Evolutionary conservation across 2,329 filamentous ascomycete species (phyloP).

Genomic region (Verruconis gallopava): DNA sequence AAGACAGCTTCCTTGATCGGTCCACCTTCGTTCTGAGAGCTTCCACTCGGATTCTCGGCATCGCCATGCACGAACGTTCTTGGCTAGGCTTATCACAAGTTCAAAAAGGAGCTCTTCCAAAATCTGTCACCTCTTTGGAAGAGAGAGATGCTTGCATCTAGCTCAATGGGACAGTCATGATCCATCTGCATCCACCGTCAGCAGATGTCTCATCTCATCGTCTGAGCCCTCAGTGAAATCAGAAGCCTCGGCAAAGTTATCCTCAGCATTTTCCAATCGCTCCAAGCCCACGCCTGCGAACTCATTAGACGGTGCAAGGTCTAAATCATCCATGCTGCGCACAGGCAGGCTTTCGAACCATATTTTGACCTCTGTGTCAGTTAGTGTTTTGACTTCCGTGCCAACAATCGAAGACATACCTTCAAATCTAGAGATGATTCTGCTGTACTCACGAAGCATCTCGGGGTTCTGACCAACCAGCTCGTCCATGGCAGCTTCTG

Average conservation of each 20-base stretch:
- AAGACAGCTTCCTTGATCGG: too few relatives aligned
- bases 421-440: not conserved
- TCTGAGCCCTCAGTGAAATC: not conserved
- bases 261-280: not conserved
- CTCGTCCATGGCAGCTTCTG: not conserved
- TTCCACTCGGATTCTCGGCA: too few relatives aligned
- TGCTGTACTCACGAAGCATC: not conserved
- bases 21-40: too few relatives aligned
- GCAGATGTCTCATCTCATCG: not conserved
- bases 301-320: conserved; percentile 1
- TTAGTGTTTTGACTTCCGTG: not conserved
- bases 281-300: not conserved
- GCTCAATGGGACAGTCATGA: too few relatives aligned
- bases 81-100: too few relatives aligned
- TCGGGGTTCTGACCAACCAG: not conserved
- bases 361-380: not conserved
- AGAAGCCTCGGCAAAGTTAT: not conserved
- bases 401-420: not conserved
- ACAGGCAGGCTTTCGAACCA: not conserved
- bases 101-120: too few relatives aligned
- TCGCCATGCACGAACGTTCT: too few relatives aligned
- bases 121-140: too few relatives aligned
- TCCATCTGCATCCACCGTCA: not conserved
- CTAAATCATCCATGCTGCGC: not conserved
- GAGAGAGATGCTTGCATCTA: too few relatives aligned